Evolutionary conservation across 2,329 filamentous ascomycete genomes (phyloP), one percentile per base, ranked within the genome.

Genomic region (Podosphaera xanthii): DNA sequence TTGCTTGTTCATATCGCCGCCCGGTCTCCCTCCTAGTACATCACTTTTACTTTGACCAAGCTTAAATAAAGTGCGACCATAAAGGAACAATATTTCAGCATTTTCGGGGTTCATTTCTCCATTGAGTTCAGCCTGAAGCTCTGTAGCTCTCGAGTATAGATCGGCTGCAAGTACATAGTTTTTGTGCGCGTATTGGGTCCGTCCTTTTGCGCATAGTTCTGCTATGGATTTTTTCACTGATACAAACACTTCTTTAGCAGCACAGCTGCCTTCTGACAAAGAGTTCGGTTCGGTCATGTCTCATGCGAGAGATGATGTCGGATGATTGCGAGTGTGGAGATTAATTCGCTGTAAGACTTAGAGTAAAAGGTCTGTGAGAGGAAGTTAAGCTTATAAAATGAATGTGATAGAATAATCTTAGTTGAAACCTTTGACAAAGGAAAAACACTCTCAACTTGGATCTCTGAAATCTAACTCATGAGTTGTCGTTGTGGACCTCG

Each of bases 41-140:
- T 97, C 90, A 69, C 89, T 96, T 72, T 94, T 95, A 70, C 82
- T 84, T 70, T 97, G 86, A 36, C 90, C 92, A 61, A 97, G 86
- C 70, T 90, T 90, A 77, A 94, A 97, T 30, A 98, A 75, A 60
- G 88, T 88, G 69, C 91, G 87, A 12, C 92, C 92, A 72, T 98
- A 98, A 63, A 89, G 80, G 71, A 94, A 98, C 30, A 97, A 80
- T 54, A 98, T 80, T 69, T 97, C 91, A 57, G 90, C 91, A 67
- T 98, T 98, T 60, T 88, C 83, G 3, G 87, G 82, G 14, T 82
- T 82, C 77, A 94, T 86, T 72, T 97, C 92, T 70, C 91, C 92
- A 70, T 96, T 92, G 70, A 96, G 76, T 70, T 87, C 81, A 60
- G 87, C 87, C 72, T 98, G 92, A 62, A 96, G 78, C 70, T 94